Percentiles rank a stretch among this genome's conserved stretches.
Evolutionary conservation across 495 filamentous ascomycete species (phyloP).

Genomic region (Cudoniella acicularis): DNA sequence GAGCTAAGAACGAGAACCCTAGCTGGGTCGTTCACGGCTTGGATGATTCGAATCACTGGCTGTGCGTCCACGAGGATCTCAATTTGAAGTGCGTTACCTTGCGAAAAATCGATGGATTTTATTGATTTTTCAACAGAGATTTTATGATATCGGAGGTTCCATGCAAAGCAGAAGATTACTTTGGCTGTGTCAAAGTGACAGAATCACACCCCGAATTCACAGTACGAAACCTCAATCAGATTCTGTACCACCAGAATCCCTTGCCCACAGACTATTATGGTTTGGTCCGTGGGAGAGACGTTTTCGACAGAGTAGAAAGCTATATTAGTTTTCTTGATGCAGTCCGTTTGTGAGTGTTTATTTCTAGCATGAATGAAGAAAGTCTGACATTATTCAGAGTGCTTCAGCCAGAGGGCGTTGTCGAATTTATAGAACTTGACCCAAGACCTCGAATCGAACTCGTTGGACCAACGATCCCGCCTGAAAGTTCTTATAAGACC

Average conservation of each 20-base stretch:
- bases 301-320: conserved; percentile 24
- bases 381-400: conserved; percentile 4
- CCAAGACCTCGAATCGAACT: conserved; percentile 17
- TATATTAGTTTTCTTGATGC: conserved; percentile 25
- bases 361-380: not conserved
- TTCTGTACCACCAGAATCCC: conserved; percentile 13
- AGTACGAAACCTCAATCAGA: conserved; percentile 22
- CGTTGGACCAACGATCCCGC: not conserved
- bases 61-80: conserved; percentile 4
- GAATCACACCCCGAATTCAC: conserved; percentile 25
- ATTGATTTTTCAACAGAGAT: conserved; percentile 12
- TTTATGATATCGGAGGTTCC: conserved; percentile 9
- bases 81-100: conserved; percentile 11
- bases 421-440: conserved; percentile 28
- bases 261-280: conserved; percentile 22
- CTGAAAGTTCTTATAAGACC: conserved; percentile 1
- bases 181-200: conserved; percentile 7
- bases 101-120: too few relatives aligned
- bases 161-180: conserved; percentile 10
- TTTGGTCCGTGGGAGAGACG: conserved; percentile 21
- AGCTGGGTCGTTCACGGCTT: conserved; percentile 28
- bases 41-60: conserved; percentile 27
- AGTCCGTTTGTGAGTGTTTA: conserved; percentile 16
- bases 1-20: conserved; percentile 18
- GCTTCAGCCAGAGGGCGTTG: conserved; percentile 25